phyloP scores from a whole-genome alignment of 1,284 basidiomycete species.

The Neolentinus lepideus region DNA sequence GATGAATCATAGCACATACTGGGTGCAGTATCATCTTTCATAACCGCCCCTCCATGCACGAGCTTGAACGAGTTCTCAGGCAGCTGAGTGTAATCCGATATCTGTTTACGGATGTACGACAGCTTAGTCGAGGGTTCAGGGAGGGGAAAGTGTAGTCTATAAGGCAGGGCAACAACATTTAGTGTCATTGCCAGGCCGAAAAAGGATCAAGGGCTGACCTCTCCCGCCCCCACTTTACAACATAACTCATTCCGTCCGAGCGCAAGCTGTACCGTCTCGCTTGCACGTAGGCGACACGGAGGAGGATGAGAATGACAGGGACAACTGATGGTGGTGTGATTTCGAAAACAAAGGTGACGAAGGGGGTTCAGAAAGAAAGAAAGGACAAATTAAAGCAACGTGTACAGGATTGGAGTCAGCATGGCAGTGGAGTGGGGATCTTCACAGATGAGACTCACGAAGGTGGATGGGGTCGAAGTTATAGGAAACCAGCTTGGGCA shows the following conservation, averaged over 20 bases:
- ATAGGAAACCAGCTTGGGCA: not conserved
- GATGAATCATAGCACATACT: slow-evolving; percentile 32
- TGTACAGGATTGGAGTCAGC: not conserved
- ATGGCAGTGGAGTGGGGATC: not conserved
- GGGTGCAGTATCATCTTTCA: slow-evolving; percentile 68
- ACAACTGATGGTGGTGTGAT: slow-evolving; percentile 8
- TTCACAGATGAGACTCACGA: not conserved
- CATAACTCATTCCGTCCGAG: slow-evolving; percentile 35
- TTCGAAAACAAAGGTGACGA: not conserved
- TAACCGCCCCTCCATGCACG: slow-evolving; percentile 71
- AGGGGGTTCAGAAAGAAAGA: not conserved
- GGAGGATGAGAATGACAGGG: slow-evolving; percentile 24
- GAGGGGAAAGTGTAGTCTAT: slow-evolving; percentile 47
- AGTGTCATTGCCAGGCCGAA: slow-evolving; percentile 1
- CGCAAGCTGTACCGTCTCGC: slow-evolving; percentile 17
- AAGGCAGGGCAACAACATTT: slow-evolving; percentile 3
- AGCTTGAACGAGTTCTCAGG: slow-evolving; percentile 63
- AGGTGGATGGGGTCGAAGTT: not conserved
- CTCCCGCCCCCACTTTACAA: slow-evolving; percentile 61
- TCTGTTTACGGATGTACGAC: slow-evolving; percentile 39
- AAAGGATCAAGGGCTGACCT: slow-evolving; percentile 23
- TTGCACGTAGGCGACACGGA: slow-evolving; percentile 22
- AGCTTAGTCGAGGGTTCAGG: slow-evolving; percentile 51
- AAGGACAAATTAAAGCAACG: not conserved
- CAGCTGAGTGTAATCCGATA: slow-evolving; percentile 63